Percentiles rank a stretch among this genome's conserved stretches.
These are phyloP conservation scores for Pythium chondricola DNA, from an alignment of 352 stramenopile species.

Conservation along the genomic window DNA sequence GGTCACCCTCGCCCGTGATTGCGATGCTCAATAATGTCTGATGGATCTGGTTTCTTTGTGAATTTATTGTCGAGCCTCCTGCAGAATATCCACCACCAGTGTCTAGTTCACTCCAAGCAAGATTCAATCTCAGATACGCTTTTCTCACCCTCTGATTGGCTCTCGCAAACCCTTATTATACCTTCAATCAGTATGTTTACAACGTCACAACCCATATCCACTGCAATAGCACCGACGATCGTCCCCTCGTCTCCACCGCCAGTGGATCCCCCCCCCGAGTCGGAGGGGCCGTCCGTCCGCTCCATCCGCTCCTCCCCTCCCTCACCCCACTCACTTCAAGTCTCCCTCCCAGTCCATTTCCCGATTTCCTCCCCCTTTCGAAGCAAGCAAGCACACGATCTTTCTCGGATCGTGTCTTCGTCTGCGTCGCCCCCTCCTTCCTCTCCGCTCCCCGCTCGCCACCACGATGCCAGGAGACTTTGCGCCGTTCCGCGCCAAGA, in stretches of 20 bases:
- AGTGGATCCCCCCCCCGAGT: neutral
- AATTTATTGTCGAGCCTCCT: too few species aligned
- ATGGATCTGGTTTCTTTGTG: too few species aligned
- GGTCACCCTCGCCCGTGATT: too few species aligned
- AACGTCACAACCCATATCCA: neutral
- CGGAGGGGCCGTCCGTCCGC: constrained; percentile 3
- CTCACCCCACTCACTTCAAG: constrained; percentile 1
- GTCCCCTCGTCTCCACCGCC: too few species aligned
- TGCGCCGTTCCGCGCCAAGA: constrained; percentile 91
- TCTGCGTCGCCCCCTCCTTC: constrained; percentile 1
- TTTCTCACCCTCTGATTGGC: constrained; percentile 4
- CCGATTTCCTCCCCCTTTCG: constrained; percentile 12
- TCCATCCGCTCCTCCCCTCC: neutral
- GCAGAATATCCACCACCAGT: too few species aligned
- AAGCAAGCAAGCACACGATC: constrained; percentile 5
- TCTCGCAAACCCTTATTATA: neutral
- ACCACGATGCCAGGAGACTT: constrained; percentile 50
- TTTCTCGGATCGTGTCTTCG: constrained; percentile 13
- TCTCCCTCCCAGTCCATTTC: constrained; percentile 5
- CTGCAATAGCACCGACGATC: constrained; percentile 11
- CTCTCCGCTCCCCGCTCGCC: neutral
- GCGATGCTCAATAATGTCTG: too few species aligned
- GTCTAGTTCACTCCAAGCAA: too few species aligned
- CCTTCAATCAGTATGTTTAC: neutral
- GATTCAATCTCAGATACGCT: constrained; percentile 18